Conservation (phyloP, 495 filamentous ascomycete genomes). For the Aspergillus bridgeri region DNA sequence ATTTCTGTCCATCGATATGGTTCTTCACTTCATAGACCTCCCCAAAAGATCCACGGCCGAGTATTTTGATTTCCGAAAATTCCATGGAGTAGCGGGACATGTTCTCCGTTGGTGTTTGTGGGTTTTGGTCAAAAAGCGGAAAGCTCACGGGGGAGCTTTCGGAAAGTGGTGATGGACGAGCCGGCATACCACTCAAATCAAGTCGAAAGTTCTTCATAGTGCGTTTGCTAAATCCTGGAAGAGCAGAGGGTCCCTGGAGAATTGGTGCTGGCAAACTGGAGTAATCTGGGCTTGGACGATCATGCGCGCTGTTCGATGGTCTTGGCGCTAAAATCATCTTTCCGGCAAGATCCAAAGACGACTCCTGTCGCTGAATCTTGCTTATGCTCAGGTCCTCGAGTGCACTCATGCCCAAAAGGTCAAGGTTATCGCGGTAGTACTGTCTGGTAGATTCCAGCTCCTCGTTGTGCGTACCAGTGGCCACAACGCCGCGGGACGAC, state of each 20-base stretch:
- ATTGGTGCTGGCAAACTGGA: slow-evolving; percentile 8
- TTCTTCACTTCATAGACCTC: slow-evolving; percentile 52
- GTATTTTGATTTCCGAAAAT: slow-evolving; percentile 39
- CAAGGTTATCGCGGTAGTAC: slow-evolving; percentile 43
- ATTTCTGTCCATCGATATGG: slow-evolving; percentile 48
- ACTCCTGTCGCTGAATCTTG: slow-evolving; percentile 12
- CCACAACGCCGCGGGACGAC: slow-evolving; percentile 37
- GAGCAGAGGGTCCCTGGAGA: slow-evolving; percentile 9
- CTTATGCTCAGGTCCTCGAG: slow-evolving; percentile 35
- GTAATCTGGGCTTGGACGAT: slow-evolving; percentile 2
- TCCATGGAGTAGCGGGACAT: slow-evolving; percentile 43
- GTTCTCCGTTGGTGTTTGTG: slow-evolving; percentile 15
- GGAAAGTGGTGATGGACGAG: slow-evolving; percentile 26
- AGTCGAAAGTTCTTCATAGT: slow-evolving; percentile 25
- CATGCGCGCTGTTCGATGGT: slow-evolving; percentile 9
- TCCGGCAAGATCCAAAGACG: slow-evolving; percentile 16
- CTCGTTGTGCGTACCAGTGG: slow-evolving; percentile 39
- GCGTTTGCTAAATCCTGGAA: slow-evolving; percentile 16
- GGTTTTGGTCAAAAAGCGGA: slow-evolving; percentile 28
- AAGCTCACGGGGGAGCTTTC: slow-evolving; percentile 37
- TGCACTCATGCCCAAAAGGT: slow-evolving; percentile 36
- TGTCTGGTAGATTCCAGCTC: slow-evolving; percentile 34
- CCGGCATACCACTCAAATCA: slow-evolving; percentile 18
- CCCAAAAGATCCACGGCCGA: slow-evolving; percentile 52
- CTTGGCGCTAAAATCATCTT: slow-evolving; percentile 26